phyloP scores from a whole-genome alignment of 1,284 basidiomycete species.

The Leccinum pallidistipes region DNA sequence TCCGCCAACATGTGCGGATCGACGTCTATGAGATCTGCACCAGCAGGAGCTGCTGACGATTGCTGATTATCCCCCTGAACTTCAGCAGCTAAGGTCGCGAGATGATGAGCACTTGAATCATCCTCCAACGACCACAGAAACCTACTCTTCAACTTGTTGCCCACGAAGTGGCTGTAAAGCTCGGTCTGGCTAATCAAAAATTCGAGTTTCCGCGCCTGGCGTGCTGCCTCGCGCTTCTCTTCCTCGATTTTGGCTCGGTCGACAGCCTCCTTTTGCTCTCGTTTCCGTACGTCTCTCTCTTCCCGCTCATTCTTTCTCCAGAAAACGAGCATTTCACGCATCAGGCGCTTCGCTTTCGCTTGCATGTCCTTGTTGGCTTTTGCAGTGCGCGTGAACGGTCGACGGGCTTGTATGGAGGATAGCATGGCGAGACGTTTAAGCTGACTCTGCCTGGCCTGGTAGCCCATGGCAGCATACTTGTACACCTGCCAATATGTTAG shows the following conservation, averaged over 20 bases:
- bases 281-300: conserved; percentile 90
- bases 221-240: conserved; percentile 92
- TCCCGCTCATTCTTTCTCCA: conserved; percentile 99
- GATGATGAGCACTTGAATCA: conserved; percentile 20
- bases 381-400: conserved; percentile 75
- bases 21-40: conserved; percentile 57
- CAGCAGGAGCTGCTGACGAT: conserved; percentile 48
- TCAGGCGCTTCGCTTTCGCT: conserved; percentile 83
- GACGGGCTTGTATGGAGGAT: conserved; percentile 79
- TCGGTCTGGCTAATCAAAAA: conserved; percentile 99
- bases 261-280: conserved; percentile 92
- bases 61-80: conserved; percentile 73
- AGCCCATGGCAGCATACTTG: conserved; percentile 70
- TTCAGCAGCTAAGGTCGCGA: conserved; percentile 66
- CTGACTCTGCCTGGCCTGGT: conserved; percentile 63
- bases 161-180: conserved; percentile 98
- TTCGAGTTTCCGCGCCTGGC: conserved; percentile 96
- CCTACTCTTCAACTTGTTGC: conserved; percentile 96
- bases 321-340: conserved; percentile 95
- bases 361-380: conserved; percentile 89
- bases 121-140: conserved; percentile 17
- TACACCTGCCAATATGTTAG: conserved; percentile 60
- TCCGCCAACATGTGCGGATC: conserved; percentile 63
- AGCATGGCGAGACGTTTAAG: conserved; percentile 77
- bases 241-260: conserved; percentile 93